Percentiles rank a stretch among this genome's conserved stretches.
Conservation (phyloP, 345 rosid genomes). For the Euphorbia peplus region DNA sequence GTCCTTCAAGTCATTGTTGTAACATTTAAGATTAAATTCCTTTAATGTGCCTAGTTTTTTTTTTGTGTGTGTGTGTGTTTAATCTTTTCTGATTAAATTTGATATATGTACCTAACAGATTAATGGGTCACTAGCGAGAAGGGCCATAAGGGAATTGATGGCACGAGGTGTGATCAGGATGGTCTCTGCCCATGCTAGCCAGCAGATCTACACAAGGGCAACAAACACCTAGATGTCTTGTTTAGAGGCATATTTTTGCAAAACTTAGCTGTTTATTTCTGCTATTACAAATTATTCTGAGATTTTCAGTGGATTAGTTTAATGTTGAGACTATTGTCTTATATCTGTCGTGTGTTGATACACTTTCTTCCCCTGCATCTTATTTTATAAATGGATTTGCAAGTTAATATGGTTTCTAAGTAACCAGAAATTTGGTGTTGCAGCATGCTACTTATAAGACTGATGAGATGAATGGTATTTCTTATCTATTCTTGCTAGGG, state of each 20-base stretch:
- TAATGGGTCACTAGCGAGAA: constrained; percentile 69
- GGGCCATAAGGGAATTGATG: constrained; percentile 75
- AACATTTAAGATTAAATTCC: background rate
- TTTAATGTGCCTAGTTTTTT: background rate
- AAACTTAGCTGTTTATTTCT: background rate
- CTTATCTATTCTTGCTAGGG: too few relatives aligned
- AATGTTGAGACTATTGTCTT: background rate
- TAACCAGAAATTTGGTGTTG: too few relatives aligned
- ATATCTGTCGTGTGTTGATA: too few relatives aligned
- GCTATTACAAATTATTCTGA: background rate
- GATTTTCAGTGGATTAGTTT: background rate
- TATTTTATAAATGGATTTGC: too few relatives aligned
- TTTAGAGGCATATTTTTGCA: background rate
- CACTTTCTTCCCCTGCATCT: too few relatives aligned
- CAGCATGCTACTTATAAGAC: too few relatives aligned
- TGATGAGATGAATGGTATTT: too few relatives aligned
- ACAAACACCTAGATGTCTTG: constrained; percentile 47
- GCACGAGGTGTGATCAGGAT: constrained; percentile 68
- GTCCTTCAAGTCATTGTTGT: background rate
- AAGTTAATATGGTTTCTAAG: too few relatives aligned
- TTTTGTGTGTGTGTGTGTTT: background rate
- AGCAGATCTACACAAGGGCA: constrained; percentile 81
- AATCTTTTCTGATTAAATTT: background rate
- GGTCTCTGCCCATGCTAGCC: constrained; percentile 77
- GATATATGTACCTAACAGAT: constrained; percentile 30